phyloP scores from a whole-genome alignment of 176 grass and related monocot genomes.

The Oryza coarctata region DNA sequence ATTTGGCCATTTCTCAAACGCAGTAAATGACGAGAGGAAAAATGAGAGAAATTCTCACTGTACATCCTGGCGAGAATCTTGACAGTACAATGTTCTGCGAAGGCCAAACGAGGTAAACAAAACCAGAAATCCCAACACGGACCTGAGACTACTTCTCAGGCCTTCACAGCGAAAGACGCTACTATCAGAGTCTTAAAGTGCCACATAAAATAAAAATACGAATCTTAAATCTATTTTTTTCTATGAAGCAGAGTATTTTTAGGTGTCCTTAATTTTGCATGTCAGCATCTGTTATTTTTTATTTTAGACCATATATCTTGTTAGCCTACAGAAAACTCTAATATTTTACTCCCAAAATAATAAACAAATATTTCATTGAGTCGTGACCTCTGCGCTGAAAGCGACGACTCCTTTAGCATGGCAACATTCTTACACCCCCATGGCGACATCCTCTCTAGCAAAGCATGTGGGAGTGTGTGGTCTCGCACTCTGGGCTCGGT shows the following conservation, averaged over 20 bases:
- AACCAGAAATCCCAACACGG: background rate
- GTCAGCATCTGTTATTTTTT: too few relatives aligned
- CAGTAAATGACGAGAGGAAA: background rate
- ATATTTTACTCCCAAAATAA: too few relatives aligned
- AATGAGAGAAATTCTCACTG: background rate
- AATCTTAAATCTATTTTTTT: too few relatives aligned
- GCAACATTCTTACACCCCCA: constrained; percentile 45
- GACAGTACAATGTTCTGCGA: background rate
- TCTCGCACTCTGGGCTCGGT: background rate
- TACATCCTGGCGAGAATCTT: background rate
- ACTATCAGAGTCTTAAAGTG: too few relatives aligned
- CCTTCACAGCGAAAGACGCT: too few relatives aligned
- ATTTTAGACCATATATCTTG: too few relatives aligned
- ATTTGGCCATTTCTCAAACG: background rate
- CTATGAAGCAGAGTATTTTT: too few relatives aligned
- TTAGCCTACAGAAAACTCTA: too few relatives aligned
- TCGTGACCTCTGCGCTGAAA: background rate
- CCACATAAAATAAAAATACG: too few relatives aligned
- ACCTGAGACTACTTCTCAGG: background rate
- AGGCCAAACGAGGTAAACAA: background rate
- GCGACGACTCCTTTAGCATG: constrained; percentile 33
- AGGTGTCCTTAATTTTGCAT: too few relatives aligned
- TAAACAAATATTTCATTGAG: too few relatives aligned
- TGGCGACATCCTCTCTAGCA: constrained; percentile 47
- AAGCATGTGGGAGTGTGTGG: background rate